A percentile compares a stretch with the other conserved stretches of the same genome.
Evolutionary conservation across 805 yeast species (phyloP).

Genomic region (Candida peoriensis): DNA sequence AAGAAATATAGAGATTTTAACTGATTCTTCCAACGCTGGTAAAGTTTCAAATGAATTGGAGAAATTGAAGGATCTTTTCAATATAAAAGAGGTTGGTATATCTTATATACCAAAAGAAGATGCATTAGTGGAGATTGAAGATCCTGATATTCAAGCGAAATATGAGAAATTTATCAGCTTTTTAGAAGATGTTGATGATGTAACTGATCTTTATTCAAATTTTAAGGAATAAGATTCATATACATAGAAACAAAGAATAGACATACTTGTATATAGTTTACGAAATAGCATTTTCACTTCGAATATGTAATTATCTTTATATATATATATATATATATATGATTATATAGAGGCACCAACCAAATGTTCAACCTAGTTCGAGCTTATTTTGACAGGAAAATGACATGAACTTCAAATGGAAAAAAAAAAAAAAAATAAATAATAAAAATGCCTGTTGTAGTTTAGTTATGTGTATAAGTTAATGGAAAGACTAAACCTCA

Average conservation of each 20-base stretch:
- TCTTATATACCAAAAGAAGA: slow-evolving; percentile 63
- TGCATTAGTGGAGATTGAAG: slow-evolving; percentile 46
- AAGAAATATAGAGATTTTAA: slow-evolving; percentile 42
- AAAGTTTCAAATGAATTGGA: slow-evolving; percentile 55
- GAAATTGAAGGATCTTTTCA: slow-evolving; percentile 33
- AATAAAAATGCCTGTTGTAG: too few species aligned
- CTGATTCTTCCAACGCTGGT: slow-evolving; percentile 62
- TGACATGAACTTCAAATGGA: too few species aligned
- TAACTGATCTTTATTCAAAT: slow-evolving; percentile 74
- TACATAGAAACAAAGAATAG: neutral
- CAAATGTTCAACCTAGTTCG: too few species aligned
- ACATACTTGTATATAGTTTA: slow-evolving; percentile 3
- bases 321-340: too few species aligned
- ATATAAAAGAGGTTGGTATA: slow-evolving; percentile 66
- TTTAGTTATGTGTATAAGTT: too few species aligned
- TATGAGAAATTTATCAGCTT: slow-evolving; percentile 53
- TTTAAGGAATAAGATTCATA: slow-evolving; percentile 30
- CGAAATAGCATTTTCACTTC: too few species aligned
- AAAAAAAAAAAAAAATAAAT: too few species aligned
- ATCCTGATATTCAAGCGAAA: slow-evolving; percentile 45
- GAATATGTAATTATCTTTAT: too few species aligned
- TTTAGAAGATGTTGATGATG: slow-evolving; percentile 80
- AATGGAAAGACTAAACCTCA: too few species aligned
- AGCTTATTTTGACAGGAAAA: too few species aligned
- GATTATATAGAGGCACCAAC: too few species aligned